A percentile compares a stretch with the other conserved stretches of the same genome.
These are phyloP conservation scores for Obelidium mucronatum DNA, from an alignment of 192 early-diverging fungal species.

Conservation along the genomic window DNA sequence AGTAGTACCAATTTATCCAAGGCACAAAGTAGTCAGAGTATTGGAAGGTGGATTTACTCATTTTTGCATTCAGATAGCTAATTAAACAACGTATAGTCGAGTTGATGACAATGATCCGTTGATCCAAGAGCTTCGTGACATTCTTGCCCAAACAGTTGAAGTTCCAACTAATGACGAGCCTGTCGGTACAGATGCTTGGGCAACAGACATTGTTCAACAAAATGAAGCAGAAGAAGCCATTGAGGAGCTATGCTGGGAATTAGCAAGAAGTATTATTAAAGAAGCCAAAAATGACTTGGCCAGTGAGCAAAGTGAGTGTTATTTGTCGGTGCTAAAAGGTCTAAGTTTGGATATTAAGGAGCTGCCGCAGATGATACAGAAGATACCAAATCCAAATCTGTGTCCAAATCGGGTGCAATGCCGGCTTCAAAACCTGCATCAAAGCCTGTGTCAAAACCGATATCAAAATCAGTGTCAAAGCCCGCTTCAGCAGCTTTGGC, in stretches of 20 bases:
- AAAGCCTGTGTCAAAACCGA: constrained; percentile 22
- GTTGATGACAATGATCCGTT: constrained; percentile 24
- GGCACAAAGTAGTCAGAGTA: constrained; percentile 11
- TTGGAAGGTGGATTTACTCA: constrained; percentile 21
- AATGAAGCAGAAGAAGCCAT: constrained; percentile 16
- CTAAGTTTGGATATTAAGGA: neutral
- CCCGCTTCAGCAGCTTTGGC: neutral
- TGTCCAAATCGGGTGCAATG: too few species aligned
- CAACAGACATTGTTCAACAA: constrained; percentile 30
- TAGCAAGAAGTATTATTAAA: constrained; percentile 13
- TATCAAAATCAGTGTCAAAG: constrained; percentile 20
- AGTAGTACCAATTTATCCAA: constrained; percentile 7
- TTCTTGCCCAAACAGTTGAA: constrained; percentile 22
- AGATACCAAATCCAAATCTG: too few species aligned
- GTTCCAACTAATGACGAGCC: constrained; percentile 26
- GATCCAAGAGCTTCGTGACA: constrained; percentile 31
- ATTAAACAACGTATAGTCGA: constrained; percentile 7
- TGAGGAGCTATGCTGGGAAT: constrained; percentile 28
- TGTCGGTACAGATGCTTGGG: constrained; percentile 29
- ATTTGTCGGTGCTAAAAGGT: neutral
- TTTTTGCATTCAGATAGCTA: neutral
- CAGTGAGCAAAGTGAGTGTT: neutral
- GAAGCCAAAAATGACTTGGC: constrained; percentile 22
- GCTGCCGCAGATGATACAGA: neutral
- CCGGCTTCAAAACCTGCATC: neutral